Evolutionary conservation across 306 rosid genomes (phyloP), one percentile per base, ranked within the genome.

Genomic region (Vigna hirtella): DNA sequence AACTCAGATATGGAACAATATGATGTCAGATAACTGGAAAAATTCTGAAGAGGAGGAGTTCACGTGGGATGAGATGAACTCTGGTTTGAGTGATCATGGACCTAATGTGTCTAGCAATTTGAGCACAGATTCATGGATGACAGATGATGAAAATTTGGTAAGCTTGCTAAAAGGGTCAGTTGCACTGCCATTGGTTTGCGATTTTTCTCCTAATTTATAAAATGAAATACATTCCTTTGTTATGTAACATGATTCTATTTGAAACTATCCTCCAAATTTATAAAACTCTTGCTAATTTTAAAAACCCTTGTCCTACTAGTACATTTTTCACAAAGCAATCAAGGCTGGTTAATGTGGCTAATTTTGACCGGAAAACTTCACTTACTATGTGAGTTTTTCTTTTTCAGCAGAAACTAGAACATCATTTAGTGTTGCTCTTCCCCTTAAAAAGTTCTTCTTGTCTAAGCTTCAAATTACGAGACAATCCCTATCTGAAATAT

Each of bases 11-110:
- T 86, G 63, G 70, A 84, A 87, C 58, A 75, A 83, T 74, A 88
- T 69, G 38, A 42, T 83, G 65, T 84, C 98, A 68, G 83, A 77
- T 87, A 93, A 85, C 88, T 96, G 99, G 99, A 96, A 96, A 83
- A 93, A 89, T 86, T 91, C 99, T 5, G 99, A 96, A 90, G 99
- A 96, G 84, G 98, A 96, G 84, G 99, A 96, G 86, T 93, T 85
- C 83, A 74, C 74, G 82, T 96, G 99, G 99, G 93, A 90, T 83
- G 93, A 86, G 79, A 82, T 90, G 88, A 91, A 88, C 84, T 71
- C 93, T 70, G 84, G 89, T 77, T 71, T 78, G 84, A 66, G 83
- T n/a, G 88, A 82, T 78, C 90, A 77, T 74, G 88, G 86, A 51
- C 67, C 91, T 18, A 83, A 62, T 73, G 68, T 84, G 47, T 74